phyloP scores from a whole-genome alignment of 176 grass and related monocot genomes.

The Chrysopogon serrulatus region DNA sequence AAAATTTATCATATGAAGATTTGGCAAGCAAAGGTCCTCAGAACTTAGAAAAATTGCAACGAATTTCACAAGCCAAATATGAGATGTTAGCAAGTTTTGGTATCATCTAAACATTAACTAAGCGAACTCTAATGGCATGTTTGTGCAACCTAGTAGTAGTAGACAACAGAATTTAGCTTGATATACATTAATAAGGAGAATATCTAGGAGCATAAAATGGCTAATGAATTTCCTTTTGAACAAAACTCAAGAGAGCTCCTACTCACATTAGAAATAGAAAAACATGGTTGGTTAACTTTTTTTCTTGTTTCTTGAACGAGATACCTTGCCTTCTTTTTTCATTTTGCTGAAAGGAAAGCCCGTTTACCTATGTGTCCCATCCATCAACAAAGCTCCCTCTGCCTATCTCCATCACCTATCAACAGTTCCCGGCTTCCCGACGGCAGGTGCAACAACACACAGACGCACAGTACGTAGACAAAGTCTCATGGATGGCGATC shows the following conservation, averaged over 20 bases:
- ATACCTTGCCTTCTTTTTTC: not conserved
- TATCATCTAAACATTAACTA: no score
- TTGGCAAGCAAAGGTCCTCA: no score
- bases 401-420: not conserved
- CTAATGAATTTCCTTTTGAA: not conserved
- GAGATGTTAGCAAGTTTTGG: no score
- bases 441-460: conserved; percentile 21
- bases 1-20: no score
- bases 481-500: not conserved
- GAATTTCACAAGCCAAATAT: no score
- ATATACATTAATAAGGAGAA: not conserved
- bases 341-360: not conserved
- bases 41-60: no score
- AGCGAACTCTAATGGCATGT: no score
- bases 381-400: not conserved
- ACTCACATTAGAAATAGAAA: not conserved
- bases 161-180: not conserved
- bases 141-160: no score
- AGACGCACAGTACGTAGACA: not conserved
- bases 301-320: not conserved
- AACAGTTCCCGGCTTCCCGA: not conserved
- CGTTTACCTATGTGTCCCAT: not conserved
- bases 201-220: not conserved
- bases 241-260: not conserved
- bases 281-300: not conserved